These are phyloP conservation scores for Umbelopsis sp. DNA, from an alignment of 371 early-diverging fungal genomes.

Conservation along the genomic window DNA sequence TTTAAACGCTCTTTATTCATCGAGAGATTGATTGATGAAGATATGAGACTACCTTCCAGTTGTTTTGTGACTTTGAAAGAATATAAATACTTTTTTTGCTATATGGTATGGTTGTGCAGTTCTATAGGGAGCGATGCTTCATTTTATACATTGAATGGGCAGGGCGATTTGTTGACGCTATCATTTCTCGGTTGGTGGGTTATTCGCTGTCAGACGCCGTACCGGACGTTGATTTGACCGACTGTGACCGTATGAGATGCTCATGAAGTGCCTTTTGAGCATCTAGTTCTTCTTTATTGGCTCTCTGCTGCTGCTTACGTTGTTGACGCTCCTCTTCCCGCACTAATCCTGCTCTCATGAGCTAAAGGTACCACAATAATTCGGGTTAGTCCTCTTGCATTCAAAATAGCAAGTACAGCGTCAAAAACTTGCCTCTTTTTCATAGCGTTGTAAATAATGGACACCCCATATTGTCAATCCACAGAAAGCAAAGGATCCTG, in stretches of 20 bases:
- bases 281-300: constrained; percentile 50
- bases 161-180: no score
- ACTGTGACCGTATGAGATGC: constrained; percentile 48
- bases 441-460: constrained; percentile 51
- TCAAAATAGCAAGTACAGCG: neutral
- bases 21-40: no score
- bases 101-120: no score
- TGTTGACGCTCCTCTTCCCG: constrained; percentile 45
- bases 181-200: neutral
- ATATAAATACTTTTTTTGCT: no score
- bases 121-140: no score
- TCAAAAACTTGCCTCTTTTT: constrained; percentile 41
- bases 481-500: constrained; percentile 47
- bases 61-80: no score
- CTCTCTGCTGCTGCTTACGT: constrained; percentile 40
- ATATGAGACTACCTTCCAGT: no score
- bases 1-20: no score
- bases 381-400: neutral
- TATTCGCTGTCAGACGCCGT: constrained; percentile 16
- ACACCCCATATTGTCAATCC: constrained; percentile 51
- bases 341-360: constrained; percentile 36
- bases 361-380: constrained; percentile 23
- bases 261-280: constrained; percentile 51
- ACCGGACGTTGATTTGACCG: constrained; percentile 39
- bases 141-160: no score